Evolutionary conservation across 2,329 filamentous ascomycete genomes (phyloP).

Genomic region (Penicillium freii): DNA sequence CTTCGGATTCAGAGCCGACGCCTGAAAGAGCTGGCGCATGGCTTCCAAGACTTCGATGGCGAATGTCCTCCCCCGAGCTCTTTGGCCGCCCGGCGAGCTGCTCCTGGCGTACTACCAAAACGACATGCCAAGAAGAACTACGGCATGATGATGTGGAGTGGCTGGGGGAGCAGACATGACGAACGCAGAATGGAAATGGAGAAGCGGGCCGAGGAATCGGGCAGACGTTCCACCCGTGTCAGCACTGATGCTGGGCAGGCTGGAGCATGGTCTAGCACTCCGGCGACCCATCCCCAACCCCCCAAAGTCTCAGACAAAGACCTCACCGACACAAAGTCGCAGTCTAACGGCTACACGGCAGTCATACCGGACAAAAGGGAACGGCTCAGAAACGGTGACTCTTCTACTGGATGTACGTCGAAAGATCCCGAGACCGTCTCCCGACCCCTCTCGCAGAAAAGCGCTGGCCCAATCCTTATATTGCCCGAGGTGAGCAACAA

Average conservation of each 20-base stretch:
- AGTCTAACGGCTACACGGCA: neutral
- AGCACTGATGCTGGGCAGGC: constrained; percentile 32
- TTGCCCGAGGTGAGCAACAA: constrained; percentile 31
- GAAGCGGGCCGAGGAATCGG: constrained; percentile 19
- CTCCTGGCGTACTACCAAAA: constrained; percentile 32
- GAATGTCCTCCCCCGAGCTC: constrained; percentile 83
- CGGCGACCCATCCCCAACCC: constrained; percentile 6
- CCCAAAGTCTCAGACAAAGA: neutral
- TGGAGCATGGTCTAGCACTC: constrained; percentile 24
- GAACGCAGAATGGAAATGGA: constrained; percentile 61
- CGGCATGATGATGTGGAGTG: constrained; percentile 78
- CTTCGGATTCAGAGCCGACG: constrained; percentile 70
- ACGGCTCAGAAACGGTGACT: neutral
- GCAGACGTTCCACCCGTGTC: constrained; percentile 22
- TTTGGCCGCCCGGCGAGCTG: constrained; percentile 65
- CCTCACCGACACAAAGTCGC: neutral
- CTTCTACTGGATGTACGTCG: neutral
- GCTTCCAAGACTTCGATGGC: constrained; percentile 69
- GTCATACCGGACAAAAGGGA: constrained; percentile 16
- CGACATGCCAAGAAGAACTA: constrained; percentile 57
- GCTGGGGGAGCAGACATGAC: constrained; percentile 88
- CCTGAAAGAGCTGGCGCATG: constrained; percentile 67
- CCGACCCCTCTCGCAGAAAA: constrained; percentile 19
- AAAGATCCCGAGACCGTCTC: constrained; percentile 11
- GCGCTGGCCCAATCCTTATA: constrained; percentile 26